Evolutionary conservation across 1,139 yeast species (phyloP), one percentile per base, ranked within the genome.

Genomic region (Suhomyces atakaporum): DNA sequence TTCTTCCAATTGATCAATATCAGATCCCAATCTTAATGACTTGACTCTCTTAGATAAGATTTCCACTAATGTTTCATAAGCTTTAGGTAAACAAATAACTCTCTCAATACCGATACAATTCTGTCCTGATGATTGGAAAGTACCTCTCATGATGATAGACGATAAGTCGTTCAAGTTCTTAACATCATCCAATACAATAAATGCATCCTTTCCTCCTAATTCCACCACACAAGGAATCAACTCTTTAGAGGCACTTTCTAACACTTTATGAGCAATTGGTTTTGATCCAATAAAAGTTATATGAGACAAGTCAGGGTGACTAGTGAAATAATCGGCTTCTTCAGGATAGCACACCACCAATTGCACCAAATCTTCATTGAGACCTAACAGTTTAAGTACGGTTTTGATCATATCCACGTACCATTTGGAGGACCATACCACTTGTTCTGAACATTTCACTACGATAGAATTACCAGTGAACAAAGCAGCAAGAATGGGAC

Each of bases 51-150:
- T 62, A 2, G 74, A 53, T 30, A 92, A 66, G 8, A 79, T 75
- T 0, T 69, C 63, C 2, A 81, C 80, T 29, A 92, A 63, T 29
- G 63, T 54, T 20, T 79, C 81, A 60, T 92, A 90, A 24, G 79
- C 77, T 31, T 69, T 66, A 3, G 82, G 84, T 37, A 81, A 69
- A 30, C 89, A 88, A 44, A 92, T 83, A 3, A 92, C 95, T 45
- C 98, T 73, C 62, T 92, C 98, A 39, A 92, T 85, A 29, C 98
- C 97, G 56, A 92, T 92, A 65, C 98, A 92, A 58, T 92, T 92
- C 60, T 92, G 98, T 7, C 98, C 98, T 0, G 96, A 87, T 40
- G 96, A 85, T 63, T 92, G 98, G 67, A 89, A 92, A 0, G 96
- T 84, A 18, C 97, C 98, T 56, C 98, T 75, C 82, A 92, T 75